Conservation (phyloP, 108 stramenopile species). For the Cyclotella kingstonii region DNA sequence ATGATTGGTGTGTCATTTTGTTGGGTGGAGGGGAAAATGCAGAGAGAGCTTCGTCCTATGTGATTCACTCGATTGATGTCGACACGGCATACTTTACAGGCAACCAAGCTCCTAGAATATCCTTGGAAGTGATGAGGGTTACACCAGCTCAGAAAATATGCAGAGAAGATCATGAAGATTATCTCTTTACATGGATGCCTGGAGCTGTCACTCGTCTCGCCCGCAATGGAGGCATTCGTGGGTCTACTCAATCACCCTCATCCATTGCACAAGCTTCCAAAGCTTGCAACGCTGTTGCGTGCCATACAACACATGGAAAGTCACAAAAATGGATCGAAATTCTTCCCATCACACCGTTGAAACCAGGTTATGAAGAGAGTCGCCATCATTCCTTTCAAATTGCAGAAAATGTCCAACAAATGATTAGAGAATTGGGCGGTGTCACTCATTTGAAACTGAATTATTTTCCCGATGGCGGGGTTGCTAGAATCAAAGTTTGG, state of each 20-base stretch:
- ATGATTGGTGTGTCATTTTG: constrained; percentile 91
- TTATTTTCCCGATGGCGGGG: constrained; percentile 93
- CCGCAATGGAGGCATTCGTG: constrained; percentile 61
- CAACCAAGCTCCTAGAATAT: constrained; percentile 80
- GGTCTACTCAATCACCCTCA: constrained; percentile 55
- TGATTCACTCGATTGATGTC: constrained; percentile 58
- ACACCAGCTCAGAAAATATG: constrained; percentile 10
- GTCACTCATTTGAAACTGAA: constrained; percentile 36
- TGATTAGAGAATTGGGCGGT: constrained; percentile 26
- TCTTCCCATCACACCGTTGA: constrained; percentile 60
- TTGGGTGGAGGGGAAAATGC: constrained; percentile 41
- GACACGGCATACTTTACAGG: constrained; percentile 95
- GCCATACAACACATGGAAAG: neutral
- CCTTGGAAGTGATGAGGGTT: constrained; percentile 57
- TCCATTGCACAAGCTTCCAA: constrained; percentile 50
- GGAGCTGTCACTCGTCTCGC: constrained; percentile 49
- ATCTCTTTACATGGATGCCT: constrained; percentile 51
- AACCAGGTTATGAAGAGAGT: constrained; percentile 75
- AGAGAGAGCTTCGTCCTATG: neutral
- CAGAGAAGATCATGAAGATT: constrained; percentile 12
- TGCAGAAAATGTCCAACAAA: constrained; percentile 7
- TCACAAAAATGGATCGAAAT: constrained; percentile 58
- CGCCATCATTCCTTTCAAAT: constrained; percentile 70
- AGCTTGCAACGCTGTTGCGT: constrained; percentile 42
- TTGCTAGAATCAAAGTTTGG: constrained; percentile 72